Evolutionary conservation across 441 rosid genomes (phyloP).

Genomic region (Cnidoscolus chayamansa): DNA sequence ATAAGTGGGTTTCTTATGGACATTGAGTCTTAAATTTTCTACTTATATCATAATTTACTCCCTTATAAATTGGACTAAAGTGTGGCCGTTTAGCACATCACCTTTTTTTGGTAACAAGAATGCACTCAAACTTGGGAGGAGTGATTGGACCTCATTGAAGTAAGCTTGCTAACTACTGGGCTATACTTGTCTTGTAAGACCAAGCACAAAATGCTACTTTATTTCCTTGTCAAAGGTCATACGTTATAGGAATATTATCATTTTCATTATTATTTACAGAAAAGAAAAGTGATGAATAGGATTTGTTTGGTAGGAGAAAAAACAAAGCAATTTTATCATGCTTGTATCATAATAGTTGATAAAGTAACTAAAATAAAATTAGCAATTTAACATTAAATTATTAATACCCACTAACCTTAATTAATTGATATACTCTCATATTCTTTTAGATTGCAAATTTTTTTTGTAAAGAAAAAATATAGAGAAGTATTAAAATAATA

Average conservation of each 20-base stretch:
- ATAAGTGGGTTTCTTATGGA: no score
- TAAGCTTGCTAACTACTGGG: conserved; percentile 24
- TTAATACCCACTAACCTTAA: neutral
- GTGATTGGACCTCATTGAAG: conserved; percentile 30
- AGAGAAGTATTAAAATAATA: no score
- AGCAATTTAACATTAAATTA: neutral
- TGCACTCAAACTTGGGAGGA: neutral
- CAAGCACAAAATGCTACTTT: conserved; percentile 9
- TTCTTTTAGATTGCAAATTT: no score
- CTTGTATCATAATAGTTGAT: neutral
- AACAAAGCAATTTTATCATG: conserved; percentile 2
- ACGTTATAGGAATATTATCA: neutral
- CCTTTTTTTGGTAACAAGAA: no score
- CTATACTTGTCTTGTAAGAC: neutral
- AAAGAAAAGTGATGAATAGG: neutral
- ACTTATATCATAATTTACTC: no score
- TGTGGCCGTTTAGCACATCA: no score
- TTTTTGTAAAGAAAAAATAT: no score
- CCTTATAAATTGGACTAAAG: no score
- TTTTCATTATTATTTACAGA: neutral
- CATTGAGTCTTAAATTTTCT: no score
- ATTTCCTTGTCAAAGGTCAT: conserved; percentile 1
- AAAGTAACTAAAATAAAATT: neutral
- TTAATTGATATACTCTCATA: no score
- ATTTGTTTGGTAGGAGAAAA: neutral